phyloP scores from a whole-genome alignment of 805 yeast genomes.

The Candida ponderosae region DNA sequence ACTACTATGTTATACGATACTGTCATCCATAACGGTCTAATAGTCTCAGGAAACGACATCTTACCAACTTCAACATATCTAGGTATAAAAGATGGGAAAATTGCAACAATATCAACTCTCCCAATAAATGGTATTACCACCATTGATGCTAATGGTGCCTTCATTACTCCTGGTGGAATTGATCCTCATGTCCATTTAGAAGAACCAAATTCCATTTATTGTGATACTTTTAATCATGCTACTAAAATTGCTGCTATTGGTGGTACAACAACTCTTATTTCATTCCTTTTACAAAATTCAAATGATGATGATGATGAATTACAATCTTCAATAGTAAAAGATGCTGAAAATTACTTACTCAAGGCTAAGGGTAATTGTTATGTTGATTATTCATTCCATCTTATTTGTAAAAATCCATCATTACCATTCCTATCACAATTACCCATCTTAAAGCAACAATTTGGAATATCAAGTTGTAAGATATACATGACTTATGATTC shows the following conservation, averaged over 20 bases:
- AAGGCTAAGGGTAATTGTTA: conserved; percentile 19
- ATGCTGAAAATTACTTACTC: conserved; percentile 17
- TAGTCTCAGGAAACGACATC: conserved; percentile 15
- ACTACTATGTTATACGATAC: conserved; percentile 6
- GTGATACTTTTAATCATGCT: conserved; percentile 32
- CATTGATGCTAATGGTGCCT: conserved; percentile 35
- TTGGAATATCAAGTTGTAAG: conserved; percentile 33
- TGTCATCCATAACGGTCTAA: conserved; percentile 14
- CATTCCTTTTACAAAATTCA: conserved; percentile 32
- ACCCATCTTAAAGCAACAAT: conserved; percentile 23
- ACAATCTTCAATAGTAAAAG: conserved; percentile 13
- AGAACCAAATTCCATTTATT: conserved; percentile 28
- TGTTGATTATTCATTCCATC: conserved; percentile 36
- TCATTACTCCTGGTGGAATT: conserved; percentile 38
- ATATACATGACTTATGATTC: conserved; percentile 40
- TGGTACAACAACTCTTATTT: conserved; percentile 37
- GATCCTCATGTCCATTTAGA: conserved; percentile 37
- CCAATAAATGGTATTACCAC: conserved; percentile 12
- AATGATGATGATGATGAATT: conserved; percentile 9
- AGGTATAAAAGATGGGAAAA: conserved; percentile 26
- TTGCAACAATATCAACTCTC: conserved; percentile 20
- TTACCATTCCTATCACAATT: conserved; percentile 22
- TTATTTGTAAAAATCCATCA: conserved; percentile 26
- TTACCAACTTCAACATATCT: conserved; percentile 25
- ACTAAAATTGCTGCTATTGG: conserved; percentile 34